Evolutionary conservation across 1,139 yeast genomes (phyloP).

Genomic region (Lodderomyces orthopsilosis): DNA sequence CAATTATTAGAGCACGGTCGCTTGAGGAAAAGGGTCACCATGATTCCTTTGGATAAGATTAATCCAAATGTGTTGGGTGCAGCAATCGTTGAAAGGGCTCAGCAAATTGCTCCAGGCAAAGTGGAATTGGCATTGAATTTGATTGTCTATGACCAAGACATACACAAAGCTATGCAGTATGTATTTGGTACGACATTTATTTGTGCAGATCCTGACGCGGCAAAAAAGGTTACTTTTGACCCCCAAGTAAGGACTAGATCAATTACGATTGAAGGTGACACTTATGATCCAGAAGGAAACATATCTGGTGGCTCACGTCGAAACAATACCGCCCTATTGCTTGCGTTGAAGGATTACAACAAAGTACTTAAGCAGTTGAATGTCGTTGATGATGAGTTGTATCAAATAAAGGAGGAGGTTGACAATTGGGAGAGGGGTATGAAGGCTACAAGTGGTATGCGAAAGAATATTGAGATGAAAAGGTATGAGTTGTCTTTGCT

Average conservation of each 20-base stretch:
- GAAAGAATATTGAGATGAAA: slow-evolving; percentile 63
- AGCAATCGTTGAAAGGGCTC: slow-evolving; percentile 55
- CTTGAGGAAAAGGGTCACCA: slow-evolving; percentile 79
- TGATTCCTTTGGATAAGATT: slow-evolving; percentile 88
- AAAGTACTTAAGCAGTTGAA: slow-evolving; percentile 41
- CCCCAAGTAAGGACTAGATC: slow-evolving; percentile 77
- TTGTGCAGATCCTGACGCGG: slow-evolving; percentile 84
- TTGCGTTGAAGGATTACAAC: slow-evolving; percentile 69
- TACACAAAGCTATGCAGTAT: slow-evolving; percentile 81
- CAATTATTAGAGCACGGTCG: slow-evolving; percentile 76
- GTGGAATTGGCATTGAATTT: slow-evolving; percentile 85
- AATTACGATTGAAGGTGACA: slow-evolving; percentile 92
- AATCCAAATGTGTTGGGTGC: slow-evolving; percentile 51
- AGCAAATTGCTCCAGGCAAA: slow-evolving; percentile 69
- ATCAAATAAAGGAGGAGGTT: slow-evolving; percentile 40
- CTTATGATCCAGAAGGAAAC: slow-evolving; percentile 95
- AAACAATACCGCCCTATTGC: slow-evolving; percentile 54
- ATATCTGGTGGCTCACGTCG: slow-evolving; percentile 92
- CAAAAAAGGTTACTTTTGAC: slow-evolving; percentile 83
- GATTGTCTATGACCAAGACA: slow-evolving; percentile 69
- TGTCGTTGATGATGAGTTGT: slow-evolving; percentile 38
- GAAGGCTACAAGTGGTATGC: slow-evolving; percentile 54
- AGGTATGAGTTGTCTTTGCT: slow-evolving; percentile 67
- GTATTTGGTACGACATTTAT: slow-evolving; percentile 87
- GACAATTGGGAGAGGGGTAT: slow-evolving; percentile 45